Evolutionary conservation across 331 rosid genomes (phyloP).

Genomic region (Erythrophleum ivorense): DNA sequence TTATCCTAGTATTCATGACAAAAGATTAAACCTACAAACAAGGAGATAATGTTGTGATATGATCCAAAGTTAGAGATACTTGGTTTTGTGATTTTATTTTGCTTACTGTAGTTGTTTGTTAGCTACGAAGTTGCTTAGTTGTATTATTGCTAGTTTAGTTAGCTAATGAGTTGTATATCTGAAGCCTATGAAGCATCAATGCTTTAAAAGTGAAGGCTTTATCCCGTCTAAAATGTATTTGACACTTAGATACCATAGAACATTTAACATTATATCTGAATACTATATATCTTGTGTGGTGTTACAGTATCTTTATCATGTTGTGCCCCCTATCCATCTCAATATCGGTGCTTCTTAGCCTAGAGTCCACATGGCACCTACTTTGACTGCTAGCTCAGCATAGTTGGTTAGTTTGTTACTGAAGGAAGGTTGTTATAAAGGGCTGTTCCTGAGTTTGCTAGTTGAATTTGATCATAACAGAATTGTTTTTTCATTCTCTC

Average conservation of each 20-base stretch:
- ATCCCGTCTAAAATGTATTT: neutral
- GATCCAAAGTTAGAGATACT: neutral
- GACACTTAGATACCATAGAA: neutral
- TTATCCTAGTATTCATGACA: slow-evolving; percentile 14
- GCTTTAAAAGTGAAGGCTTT: neutral
- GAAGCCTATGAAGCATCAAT: neutral
- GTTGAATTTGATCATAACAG: neutral
- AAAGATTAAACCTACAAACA: neutral
- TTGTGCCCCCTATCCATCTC: neutral
- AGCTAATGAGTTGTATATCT: neutral
- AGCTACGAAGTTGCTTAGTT: neutral
- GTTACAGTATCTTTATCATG: neutral
- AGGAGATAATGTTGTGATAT: neutral
- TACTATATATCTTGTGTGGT: neutral
- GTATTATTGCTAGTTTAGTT: neutral
- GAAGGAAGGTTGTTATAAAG: neutral
- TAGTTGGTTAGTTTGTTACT: neutral
- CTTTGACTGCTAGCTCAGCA: neutral
- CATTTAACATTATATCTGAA: neutral
- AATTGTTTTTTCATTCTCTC: neutral
- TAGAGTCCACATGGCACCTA: neutral
- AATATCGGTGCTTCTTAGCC: neutral
- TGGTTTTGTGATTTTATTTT: no score
- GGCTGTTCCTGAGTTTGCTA: no score
- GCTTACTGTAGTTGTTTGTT: neutral